Evolutionary conservation across 2,329 filamentous ascomycete species (phyloP), one percentile per base, ranked within the genome.

Genomic region (Aulographum hederae): DNA sequence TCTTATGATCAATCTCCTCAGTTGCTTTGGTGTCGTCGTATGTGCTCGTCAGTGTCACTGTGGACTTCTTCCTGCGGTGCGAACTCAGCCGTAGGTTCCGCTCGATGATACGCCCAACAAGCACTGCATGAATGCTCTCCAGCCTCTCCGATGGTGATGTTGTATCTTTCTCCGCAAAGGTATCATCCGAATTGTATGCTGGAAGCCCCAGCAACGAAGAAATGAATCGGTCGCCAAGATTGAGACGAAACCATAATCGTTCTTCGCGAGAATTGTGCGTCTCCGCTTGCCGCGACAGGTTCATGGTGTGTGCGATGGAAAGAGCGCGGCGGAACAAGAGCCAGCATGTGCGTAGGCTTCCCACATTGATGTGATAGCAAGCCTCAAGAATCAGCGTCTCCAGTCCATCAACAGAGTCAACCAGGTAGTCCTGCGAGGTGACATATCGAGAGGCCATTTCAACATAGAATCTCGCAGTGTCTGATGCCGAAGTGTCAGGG

Each of bases 371-470:
- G 27, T 34, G 20, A 21, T 32, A 34, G 27, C 16, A 18, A n/a
- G 15, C 15, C 20, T 34, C 32, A n/a, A 34, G 28, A 13, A 16
- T 16, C 10, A 34, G 27, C 8, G 32, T 31, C 20, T 34, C 32
- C n/a, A 34, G n/a, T 8, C 32, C 32, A 8, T 34, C 32, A 10
- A 34, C n/a, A 10, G 32, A 34, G 13, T 34, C 15, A 10, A 31
- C n/a, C 16, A 34, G 18, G 16, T 17, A 16, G 26, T 25, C 21
- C 21, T 25, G 21, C 8, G 21, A 25, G 21, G 21, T 25, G 21
- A 25, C 40, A 28, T 35, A 26, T 14, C 32, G 21, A 8, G 21
- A 25, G n/a, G 21, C 21, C 8, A 25, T n/a, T 8, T 25, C 21
- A 8, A 25, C 8, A 25, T 25, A 25, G 21, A 8, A n/a, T 25